Conservation (phyloP, 805 yeast genomes). For the Tetrapisispora fleetii region DNA sequence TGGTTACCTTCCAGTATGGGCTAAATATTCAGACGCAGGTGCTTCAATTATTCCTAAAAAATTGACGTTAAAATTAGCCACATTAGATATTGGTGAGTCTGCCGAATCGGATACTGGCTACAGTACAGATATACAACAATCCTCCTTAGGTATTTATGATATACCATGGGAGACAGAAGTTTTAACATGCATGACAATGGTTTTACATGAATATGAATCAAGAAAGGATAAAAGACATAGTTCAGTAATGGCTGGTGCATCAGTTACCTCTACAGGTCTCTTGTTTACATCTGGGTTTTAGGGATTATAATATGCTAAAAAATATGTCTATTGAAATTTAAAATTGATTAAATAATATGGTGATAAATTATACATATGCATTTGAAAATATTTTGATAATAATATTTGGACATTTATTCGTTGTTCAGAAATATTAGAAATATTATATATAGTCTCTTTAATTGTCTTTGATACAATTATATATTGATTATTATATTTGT, state of each 20-base stretch:
- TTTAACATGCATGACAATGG: slow-evolving; percentile 27
- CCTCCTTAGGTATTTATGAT: background rate
- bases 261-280: background rate
- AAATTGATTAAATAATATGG: background rate
- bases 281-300: background rate
- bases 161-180: slow-evolving; percentile 23
- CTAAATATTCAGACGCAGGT: slow-evolving; percentile 20
- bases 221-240: slow-evolving; percentile 23
- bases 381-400: too few species aligned
- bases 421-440: too few species aligned
- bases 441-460: background rate
- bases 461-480: background rate
- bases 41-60: slow-evolving; percentile 20
- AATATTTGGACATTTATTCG: too few species aligned
- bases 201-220: slow-evolving; percentile 25
- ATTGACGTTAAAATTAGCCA: slow-evolving; percentile 19
- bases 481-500: background rate
- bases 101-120: background rate
- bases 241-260: background rate
- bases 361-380: too few species aligned
- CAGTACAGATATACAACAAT: background rate
- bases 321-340: background rate
- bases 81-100: slow-evolving; percentile 17
- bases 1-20: slow-evolving; percentile 24
- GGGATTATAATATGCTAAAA: background rate